Evolutionary conservation across 2,329 filamentous ascomycete species (phyloP), one percentile per base, ranked within the genome.

Genomic region (Fusarium sp.): DNA sequence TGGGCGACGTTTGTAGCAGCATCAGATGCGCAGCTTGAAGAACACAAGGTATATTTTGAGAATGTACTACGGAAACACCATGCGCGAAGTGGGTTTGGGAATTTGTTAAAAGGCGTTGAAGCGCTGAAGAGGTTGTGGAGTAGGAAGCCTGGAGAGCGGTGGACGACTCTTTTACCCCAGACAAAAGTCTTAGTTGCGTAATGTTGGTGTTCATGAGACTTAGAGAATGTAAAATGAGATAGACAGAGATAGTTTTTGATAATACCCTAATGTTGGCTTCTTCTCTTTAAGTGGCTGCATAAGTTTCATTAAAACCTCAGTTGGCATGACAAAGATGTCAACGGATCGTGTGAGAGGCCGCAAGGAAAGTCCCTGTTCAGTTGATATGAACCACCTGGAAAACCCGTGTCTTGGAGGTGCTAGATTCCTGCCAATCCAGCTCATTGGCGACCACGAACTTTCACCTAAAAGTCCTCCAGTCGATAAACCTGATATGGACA

Each of bases 1-100:
- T 76, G 74, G 74, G 71, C 72, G 0, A 74, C 72, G 0, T 76
- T 76, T 21, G 66, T 76, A 0, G 74, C 73, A 0, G 74, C 74
- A 0, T 76, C 74, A 0, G 72, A 72, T 17, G 72, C 71, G 0
- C 57, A 70, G 2, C 50, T 74, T 5, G 66, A 71, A 1, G 73
- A 75, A 25, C 74, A 76, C 33, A 74, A 70, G 20, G 8, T 15
- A 0, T 76, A 70, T 25, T 76, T 76, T 3, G 66, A 72, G 25
- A 49, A 54, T 1, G 47, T 65, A 0, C 21, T 76, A 0, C 35
- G 50, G 8, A 14, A 48, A 1, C 73, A 72, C 5, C 67, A 74
- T 27, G 53, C 61, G 0, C n/a, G 72, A 2, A 75, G 63, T 17
- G 72, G 72, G 0, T 76, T 76, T 48, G 59, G 65, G 0, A 75